Conservation (phyloP, 176 grass and related monocot species). For the Zea mays region DNA sequence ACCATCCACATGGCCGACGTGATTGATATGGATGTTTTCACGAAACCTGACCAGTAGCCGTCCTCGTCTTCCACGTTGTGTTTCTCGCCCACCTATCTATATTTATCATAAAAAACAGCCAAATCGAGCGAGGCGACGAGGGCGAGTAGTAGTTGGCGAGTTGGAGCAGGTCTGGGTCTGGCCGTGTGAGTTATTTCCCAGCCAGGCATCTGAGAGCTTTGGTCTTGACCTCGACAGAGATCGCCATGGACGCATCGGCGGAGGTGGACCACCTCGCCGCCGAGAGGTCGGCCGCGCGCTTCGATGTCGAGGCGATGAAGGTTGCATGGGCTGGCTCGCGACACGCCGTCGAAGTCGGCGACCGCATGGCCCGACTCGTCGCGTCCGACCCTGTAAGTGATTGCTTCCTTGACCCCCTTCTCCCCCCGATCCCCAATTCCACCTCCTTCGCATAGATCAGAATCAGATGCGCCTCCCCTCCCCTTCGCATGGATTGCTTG, state of each 20-base stretch:
- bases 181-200: background rate
- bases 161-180: background rate
- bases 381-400: conserved; percentile 75
- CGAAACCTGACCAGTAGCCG: background rate
- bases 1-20: no score
- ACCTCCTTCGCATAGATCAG: background rate
- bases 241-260: conserved; percentile 37
- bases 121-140: background rate
- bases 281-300: conserved; percentile 65
- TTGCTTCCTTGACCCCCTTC: background rate
- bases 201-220: background rate
- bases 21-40: background rate
- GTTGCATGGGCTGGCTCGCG: conserved; percentile 92
- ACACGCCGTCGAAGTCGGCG: conserved; percentile 68
- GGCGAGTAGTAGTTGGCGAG: background rate
- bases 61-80: background rate
- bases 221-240: background rate
- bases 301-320: conserved; percentile 92
- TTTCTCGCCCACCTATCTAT: background rate
- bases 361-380: conserved; percentile 89
- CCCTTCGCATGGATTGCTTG: background rate
- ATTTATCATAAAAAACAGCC: no score
- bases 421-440: background rate
- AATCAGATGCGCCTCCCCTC: background rate
- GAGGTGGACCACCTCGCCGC: conserved; percentile 59